Percentiles rank a stretch among this genome's conserved stretches.
phyloP scores from a whole-genome alignment of 2,329 filamentous ascomycete genomes.

The Colletotrichum cordylinicola region DNA sequence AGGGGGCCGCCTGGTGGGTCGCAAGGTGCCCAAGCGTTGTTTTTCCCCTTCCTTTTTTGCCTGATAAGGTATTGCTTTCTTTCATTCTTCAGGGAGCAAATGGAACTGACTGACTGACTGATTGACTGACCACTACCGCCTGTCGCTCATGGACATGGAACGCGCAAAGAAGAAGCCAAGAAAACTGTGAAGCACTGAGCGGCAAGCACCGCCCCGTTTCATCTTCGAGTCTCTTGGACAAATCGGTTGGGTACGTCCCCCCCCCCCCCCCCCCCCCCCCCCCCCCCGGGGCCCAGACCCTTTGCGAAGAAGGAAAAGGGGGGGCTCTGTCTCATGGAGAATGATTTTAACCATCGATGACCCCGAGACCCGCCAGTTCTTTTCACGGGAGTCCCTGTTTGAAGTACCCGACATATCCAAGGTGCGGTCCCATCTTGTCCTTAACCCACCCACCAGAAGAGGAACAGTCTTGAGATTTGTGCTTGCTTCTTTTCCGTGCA shows the following conservation, averaged over 20 bases:
- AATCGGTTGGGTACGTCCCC: conserved; percentile 5
- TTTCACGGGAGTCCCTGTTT: neutral
- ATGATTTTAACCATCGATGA: neutral
- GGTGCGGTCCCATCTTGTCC: neutral
- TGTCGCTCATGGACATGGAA: neutral
- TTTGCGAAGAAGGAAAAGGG: neutral
- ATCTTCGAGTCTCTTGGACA: neutral
- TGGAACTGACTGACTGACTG: neutral
- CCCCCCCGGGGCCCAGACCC: neutral
- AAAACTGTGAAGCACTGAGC: neutral
- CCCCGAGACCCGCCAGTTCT: neutral
- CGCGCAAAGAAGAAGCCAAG: neutral
- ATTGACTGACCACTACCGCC: neutral
- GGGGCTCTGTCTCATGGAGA: neutral
- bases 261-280: neutral
- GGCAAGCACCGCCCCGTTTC: conserved; percentile 16
- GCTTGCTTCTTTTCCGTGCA: neutral
- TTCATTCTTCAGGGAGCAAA: neutral
- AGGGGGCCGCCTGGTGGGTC: neutral
- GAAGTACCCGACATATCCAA: neutral
- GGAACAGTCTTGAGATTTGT: neutral
- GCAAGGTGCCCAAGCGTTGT: neutral
- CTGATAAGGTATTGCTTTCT: neutral
- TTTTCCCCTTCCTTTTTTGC: neutral
- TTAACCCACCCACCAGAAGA: neutral